Percentiles rank a stretch among this genome's conserved stretches.
Conservation (phyloP, 129 eudicot genomes). For the Lactuca saligna region DNA sequence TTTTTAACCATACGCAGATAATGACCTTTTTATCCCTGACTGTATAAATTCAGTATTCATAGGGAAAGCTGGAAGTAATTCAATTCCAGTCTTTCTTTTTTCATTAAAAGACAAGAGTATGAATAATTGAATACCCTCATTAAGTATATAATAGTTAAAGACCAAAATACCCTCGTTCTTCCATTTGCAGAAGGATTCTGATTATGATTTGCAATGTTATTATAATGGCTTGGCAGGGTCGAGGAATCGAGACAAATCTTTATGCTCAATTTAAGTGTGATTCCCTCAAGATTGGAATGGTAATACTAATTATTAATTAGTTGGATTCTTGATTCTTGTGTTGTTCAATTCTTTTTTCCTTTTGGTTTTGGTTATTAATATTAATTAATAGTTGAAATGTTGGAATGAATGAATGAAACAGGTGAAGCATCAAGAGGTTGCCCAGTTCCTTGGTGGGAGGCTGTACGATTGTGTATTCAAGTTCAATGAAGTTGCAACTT, state of each 20-base stretch:
- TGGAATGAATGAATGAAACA: background rate
- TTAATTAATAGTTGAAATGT: background rate
- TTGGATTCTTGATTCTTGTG: background rate
- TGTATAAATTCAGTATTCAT: no score
- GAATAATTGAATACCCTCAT: no score
- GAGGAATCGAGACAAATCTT: conserved; percentile 95
- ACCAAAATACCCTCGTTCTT: background rate
- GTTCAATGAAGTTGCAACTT: conserved; percentile 60
- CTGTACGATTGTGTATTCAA: conserved; percentile 96
- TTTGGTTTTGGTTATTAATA: background rate
- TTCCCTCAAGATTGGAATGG: conserved; percentile 95
- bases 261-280: conserved; percentile 92
- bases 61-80: no score
- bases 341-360: conserved; percentile 3
- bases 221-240: conserved; percentile 60
- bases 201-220: background rate
- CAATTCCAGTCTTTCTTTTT: no score
- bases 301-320: conserved; percentile 20
- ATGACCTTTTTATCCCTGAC: background rate
- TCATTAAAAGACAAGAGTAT: background rate
- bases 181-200: no score
- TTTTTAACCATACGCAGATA: background rate
- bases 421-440: conserved; percentile 98
- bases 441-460: conserved; percentile 92
- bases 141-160: background rate